Evolutionary conservation across 805 yeast genomes (phyloP).

Genomic region (Candida ponderosae): DNA sequence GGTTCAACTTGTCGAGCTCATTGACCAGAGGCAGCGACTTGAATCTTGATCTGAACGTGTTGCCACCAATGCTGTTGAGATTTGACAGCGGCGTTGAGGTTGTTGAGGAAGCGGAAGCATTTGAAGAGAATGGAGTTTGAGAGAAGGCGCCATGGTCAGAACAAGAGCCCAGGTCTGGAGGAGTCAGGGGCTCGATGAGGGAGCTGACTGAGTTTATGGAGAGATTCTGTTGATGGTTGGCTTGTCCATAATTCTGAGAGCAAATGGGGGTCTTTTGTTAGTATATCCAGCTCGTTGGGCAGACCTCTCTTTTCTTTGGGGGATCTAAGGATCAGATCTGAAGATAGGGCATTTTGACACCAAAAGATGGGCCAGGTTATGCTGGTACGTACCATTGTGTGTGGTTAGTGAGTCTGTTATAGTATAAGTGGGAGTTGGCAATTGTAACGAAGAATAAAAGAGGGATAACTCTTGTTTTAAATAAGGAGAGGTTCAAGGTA

Average conservation of each 20-base stretch:
- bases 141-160: slow-evolving; percentile 7
- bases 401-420: too few relatives aligned
- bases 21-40: slow-evolving; percentile 25
- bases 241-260: background rate
- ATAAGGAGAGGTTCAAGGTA: too few relatives aligned
- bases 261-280: too few relatives aligned
- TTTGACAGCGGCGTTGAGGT: slow-evolving; percentile 14
- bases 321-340: too few relatives aligned
- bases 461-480: too few relatives aligned
- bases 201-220: slow-evolving; percentile 33
- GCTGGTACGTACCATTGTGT: too few relatives aligned
- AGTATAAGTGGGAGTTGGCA: too few relatives aligned
- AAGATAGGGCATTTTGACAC: too few relatives aligned
- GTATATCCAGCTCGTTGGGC: too few relatives aligned
- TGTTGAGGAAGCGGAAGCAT: slow-evolving; percentile 7
- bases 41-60: slow-evolving; percentile 20
- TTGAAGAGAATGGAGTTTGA: slow-evolving; percentile 11
- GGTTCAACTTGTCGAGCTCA: slow-evolving; percentile 24
- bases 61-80: slow-evolving; percentile 15
- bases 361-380: too few relatives aligned
- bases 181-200: slow-evolving; percentile 44
- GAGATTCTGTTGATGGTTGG: slow-evolving; percentile 15
- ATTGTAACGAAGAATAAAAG: too few relatives aligned
- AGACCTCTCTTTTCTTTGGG: too few relatives aligned
- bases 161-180: slow-evolving; percentile 29